Evolutionary conservation across 2,329 filamentous ascomycete genomes (phyloP).

Genomic region (Alternaria gaisen): DNA sequence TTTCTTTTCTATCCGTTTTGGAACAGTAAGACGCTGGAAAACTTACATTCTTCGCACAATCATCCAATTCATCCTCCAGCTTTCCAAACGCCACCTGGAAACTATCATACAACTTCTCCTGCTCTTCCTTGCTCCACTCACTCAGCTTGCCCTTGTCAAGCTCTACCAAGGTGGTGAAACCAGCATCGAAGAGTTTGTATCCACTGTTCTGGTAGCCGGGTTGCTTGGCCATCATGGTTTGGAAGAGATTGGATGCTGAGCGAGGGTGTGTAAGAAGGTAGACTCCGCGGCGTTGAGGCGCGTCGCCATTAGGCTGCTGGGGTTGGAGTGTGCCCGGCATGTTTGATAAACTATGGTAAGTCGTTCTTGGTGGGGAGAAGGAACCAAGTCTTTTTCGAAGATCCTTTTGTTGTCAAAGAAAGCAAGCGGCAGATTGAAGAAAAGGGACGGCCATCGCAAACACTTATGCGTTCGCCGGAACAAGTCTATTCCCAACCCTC

Average conservation of each 20-base stretch:
- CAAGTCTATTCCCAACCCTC: neutral
- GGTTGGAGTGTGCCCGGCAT: conserved; percentile 22
- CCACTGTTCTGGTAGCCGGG: conserved; percentile 23
- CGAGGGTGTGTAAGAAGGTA: conserved; percentile 30
- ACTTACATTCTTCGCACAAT: conserved; percentile 26
- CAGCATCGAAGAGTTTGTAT: conserved; percentile 26
- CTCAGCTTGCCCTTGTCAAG: conserved; percentile 18
- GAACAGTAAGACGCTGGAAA: no score
- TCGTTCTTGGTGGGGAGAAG: neutral
- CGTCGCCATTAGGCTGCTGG: neutral
- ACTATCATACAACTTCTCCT: conserved; percentile 8
- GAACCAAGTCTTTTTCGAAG: neutral
- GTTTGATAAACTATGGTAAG: neutral
- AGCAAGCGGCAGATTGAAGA: neutral
- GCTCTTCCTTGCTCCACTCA: conserved; percentile 18
- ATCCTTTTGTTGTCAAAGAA: neutral
- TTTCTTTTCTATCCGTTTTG: no score
- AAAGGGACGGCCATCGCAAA: neutral
- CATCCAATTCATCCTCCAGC: conserved; percentile 25
- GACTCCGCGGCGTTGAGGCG: conserved; percentile 14
- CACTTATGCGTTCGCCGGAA: neutral
- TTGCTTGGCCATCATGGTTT: conserved; percentile 31
- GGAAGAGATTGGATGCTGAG: conserved; percentile 31
- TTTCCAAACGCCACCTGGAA: conserved; percentile 16
- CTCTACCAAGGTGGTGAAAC: conserved; percentile 6